These are phyloP conservation scores for Phytophthora podocarpi DNA, from an alignment of 352 stramenopile species.

Conservation along the genomic window DNA sequence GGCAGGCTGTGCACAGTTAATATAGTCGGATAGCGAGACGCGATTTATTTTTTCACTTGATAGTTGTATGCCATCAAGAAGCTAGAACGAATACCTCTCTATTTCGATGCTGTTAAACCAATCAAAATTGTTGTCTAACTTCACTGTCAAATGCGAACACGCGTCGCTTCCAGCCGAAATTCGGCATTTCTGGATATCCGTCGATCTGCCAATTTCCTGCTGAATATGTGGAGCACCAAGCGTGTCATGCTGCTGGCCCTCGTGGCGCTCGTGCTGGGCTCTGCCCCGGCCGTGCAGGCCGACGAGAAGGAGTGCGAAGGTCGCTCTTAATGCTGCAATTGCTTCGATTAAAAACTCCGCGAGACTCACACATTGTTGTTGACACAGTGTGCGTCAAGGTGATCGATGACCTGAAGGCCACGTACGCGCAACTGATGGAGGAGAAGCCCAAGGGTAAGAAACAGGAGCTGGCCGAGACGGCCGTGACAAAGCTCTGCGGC, in stretches of 20 bases:
- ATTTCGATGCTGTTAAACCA: neutral
- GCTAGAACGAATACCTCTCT: conserved; percentile 18
- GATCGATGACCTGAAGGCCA: conserved; percentile 83
- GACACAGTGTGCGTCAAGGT: conserved; percentile 92
- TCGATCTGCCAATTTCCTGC: neutral
- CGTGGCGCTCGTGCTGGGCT: conserved; percentile 59
- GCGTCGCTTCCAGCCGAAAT: conserved; percentile 17
- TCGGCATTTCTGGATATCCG: conserved; percentile 35
- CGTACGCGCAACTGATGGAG: conserved; percentile 66
- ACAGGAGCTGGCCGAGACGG: conserved; percentile 76
- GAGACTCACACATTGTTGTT: neutral
- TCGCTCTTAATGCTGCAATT: neutral
- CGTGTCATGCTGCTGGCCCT: conserved; percentile 68
- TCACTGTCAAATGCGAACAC: conserved; percentile 21
- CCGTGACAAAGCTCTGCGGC: conserved; percentile 85
- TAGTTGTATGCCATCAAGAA: neutral
- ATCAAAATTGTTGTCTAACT: neutral
- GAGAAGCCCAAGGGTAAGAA: conserved; percentile 82
- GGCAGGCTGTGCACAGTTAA: conserved; percentile 37
- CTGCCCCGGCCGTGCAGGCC: conserved; percentile 35
- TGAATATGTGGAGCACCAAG: conserved; percentile 62
- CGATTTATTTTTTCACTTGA: conserved; percentile 4
- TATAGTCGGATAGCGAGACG: conserved; percentile 19
- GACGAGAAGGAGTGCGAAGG: conserved; percentile 92
- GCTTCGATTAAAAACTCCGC: neutral